These are phyloP conservation scores for Raddia guianensis DNA, from an alignment of 176 grass and related monocot species.

Conservation along the genomic window DNA sequence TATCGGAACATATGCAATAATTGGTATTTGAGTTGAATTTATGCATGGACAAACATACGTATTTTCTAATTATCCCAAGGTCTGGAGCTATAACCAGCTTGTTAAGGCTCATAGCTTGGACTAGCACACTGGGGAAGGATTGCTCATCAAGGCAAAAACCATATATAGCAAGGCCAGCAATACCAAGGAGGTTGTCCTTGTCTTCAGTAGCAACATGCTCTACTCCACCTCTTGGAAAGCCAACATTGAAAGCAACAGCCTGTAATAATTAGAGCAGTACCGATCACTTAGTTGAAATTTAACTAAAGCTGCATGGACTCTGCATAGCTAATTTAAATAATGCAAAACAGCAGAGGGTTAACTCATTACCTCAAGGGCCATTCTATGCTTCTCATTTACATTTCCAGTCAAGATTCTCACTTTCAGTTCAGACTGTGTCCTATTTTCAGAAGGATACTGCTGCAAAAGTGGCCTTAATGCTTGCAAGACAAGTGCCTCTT, in stretches of 20 bases:
- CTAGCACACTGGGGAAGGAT: conserved; percentile 75
- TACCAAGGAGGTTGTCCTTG: conserved; percentile 53
- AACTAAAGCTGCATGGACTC: conserved; percentile 21
- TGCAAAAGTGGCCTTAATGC: conserved; percentile 68
- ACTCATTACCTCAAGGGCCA: conserved; percentile 68
- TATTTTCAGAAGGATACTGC: conserved; percentile 59
- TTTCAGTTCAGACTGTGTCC: conserved; percentile 64
- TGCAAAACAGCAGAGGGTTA: conserved; percentile 5
- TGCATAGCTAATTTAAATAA: conserved; percentile 26
- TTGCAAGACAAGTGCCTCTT: conserved; percentile 82
- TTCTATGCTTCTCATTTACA: conserved; percentile 57
- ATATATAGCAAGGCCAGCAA: conserved; percentile 83
- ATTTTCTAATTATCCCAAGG: conserved; percentile 76
- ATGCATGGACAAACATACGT: conserved; percentile 55
- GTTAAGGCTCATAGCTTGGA: conserved; percentile 82
- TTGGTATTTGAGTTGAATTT: conserved; percentile 22
- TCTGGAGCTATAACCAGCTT: conserved; percentile 96
- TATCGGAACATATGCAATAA: conserved; percentile 13
- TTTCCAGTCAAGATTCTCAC: conserved; percentile 68
- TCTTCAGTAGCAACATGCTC: conserved; percentile 63
- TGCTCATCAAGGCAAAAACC: conserved; percentile 90
- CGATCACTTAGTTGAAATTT: conserved; percentile 41
- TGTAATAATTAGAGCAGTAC: conserved; percentile 42
- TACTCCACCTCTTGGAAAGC: conserved; percentile 65
- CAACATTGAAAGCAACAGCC: conserved; percentile 62